Conservation (phyloP, 768 basidiomycete genomes). For the Suillus discolor region DNA sequence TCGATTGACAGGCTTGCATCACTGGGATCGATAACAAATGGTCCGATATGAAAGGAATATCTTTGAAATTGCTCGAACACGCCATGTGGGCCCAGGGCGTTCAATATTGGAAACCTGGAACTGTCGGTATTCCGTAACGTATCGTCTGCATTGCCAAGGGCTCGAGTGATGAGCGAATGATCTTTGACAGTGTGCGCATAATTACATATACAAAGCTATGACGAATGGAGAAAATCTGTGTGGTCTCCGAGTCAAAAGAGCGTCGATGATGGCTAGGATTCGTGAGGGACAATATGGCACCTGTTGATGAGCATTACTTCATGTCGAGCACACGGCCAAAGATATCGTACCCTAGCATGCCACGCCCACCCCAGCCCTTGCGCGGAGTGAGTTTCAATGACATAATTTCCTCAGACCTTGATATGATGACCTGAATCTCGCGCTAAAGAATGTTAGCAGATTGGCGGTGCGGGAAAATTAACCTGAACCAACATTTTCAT, state of each 20-base stretch:
- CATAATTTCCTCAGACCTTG: constrained; percentile 49
- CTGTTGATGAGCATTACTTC: constrained; percentile 32
- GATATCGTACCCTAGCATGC: constrained; percentile 72
- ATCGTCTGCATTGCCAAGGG: background rate
- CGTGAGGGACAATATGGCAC: constrained; percentile 63
- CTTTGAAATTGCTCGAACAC: background rate
- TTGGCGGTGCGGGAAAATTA: background rate
- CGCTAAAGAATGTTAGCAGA: constrained; percentile 43
- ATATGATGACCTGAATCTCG: constrained; percentile 57
- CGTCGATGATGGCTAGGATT: background rate
- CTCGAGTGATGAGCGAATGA: background rate
- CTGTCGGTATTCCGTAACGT: no score
- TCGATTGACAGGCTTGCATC: background rate
- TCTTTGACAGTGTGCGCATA: background rate
- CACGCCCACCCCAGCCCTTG: constrained; percentile 86
- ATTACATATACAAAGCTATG: background rate
- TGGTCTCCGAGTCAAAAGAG: background rate
- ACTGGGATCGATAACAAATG: background rate
- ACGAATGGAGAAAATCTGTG: background rate
- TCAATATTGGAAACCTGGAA: background rate
- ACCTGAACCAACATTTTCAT: constrained; percentile 67
- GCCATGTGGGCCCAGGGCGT: background rate
- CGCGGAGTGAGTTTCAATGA: constrained; percentile 65
- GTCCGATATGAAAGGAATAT: background rate
- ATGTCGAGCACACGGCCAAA: background rate